Conservation (phyloP, 148 eudicot species). For the Cornus suecica region DNA sequence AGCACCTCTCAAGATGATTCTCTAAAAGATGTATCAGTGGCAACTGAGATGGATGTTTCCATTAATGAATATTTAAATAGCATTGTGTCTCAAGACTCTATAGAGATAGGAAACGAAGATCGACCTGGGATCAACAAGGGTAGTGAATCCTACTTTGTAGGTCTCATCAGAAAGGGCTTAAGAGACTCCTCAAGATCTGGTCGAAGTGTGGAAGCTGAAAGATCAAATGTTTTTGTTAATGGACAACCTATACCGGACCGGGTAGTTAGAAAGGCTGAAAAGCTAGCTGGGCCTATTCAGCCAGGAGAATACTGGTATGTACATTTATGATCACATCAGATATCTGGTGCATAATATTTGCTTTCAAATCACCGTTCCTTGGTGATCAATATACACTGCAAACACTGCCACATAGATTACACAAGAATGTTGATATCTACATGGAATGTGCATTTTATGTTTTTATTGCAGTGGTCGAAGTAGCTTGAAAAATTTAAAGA, state of each 20-base stretch:
- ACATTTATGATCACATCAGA: neutral
- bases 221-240: constrained; percentile 56
- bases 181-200: constrained; percentile 29
- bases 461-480: neutral
- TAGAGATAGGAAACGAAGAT: constrained; percentile 29
- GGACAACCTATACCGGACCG: constrained; percentile 57
- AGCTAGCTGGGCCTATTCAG: constrained; percentile 73
- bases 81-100: constrained; percentile 38
- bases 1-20: constrained; percentile 30
- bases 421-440: neutral
- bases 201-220: constrained; percentile 25
- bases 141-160: constrained; percentile 30
- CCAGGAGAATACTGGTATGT: constrained; percentile 88
- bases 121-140: constrained; percentile 29
- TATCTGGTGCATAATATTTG: neutral
- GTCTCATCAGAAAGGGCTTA: constrained; percentile 34
- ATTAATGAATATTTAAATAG: constrained; percentile 23
- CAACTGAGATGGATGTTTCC: constrained; percentile 48
- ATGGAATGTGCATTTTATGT: neutral
- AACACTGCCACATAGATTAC: neutral
- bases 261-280: constrained; percentile 61
- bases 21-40: constrained; percentile 26
- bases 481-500: neutral
- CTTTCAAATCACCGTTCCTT: neutral
- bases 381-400: neutral